phyloP scores from a whole-genome alignment of 176 grass and related monocot genomes.

The Aegilops tauschii region DNA sequence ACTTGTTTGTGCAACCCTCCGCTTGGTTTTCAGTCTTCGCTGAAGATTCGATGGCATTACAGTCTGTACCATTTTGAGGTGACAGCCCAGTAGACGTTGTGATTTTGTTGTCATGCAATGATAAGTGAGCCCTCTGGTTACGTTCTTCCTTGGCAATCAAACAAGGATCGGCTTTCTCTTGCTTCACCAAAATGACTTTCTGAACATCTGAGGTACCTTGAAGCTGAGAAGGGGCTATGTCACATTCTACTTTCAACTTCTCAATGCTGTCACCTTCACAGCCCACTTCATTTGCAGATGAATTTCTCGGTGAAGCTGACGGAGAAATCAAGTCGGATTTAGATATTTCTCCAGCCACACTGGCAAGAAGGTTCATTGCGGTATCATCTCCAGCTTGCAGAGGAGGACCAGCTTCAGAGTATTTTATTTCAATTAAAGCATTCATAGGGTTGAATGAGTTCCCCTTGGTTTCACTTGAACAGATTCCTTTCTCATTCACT shows the following conservation, averaged over 20 bases:
- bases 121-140: background rate
- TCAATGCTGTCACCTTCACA: constrained; percentile 31
- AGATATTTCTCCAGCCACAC: constrained; percentile 87
- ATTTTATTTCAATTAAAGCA: constrained; percentile 95
- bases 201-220: constrained; percentile 13
- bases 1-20: constrained; percentile 3
- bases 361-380: constrained; percentile 93
- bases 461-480: constrained; percentile 39
- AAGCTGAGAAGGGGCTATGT: constrained; percentile 5
- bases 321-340: constrained; percentile 66
- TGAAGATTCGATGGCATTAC: constrained; percentile 27
- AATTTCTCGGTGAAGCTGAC: constrained; percentile 38
- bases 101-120: constrained; percentile 18
- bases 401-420: constrained; percentile 55
- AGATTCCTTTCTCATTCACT: constrained; percentile 52
- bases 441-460: constrained; percentile 87
- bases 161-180: constrained; percentile 28
- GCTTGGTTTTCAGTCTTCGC: constrained; percentile 32
- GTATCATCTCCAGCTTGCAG: constrained; percentile 71
- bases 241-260: constrained; percentile 43
- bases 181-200: constrained; percentile 14
- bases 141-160: constrained; percentile 33
- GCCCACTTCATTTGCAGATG: constrained; percentile 41
- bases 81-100: constrained; percentile 8
- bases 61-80: background rate